Percentiles rank a stretch among this genome's conserved stretches.
Conservation (phyloP, 1,284 basidiomycete genomes). For the Rhizoctonia solani region DNA sequence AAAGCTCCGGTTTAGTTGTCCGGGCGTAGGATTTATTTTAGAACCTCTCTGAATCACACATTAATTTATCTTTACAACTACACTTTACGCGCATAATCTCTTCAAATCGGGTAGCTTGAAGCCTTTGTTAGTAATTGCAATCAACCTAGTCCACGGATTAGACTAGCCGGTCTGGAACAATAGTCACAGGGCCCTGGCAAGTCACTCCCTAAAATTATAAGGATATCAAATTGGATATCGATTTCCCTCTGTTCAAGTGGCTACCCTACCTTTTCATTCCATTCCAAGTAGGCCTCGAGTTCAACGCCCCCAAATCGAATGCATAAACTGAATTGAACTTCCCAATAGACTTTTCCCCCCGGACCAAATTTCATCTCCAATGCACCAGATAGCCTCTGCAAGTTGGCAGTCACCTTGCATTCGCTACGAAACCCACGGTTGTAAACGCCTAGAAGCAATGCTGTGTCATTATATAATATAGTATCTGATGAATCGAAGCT, state of each 20-base stretch:
- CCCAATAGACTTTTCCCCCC: not conserved
- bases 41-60: no score
- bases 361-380: not conserved
- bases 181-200: slow-evolving; percentile 10
- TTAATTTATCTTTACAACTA: no score
- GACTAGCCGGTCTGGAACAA: slow-evolving; percentile 23
- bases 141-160: no score
- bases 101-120: no score
- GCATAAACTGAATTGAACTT: not conserved
- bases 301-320: slow-evolving; percentile 22
- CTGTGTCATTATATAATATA: not conserved
- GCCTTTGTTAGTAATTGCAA: no score
- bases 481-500: not conserved
- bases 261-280: slow-evolving; percentile 16
- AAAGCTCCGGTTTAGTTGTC: no score
- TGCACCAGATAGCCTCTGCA: not conserved
- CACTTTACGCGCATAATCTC: no score
- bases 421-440: not conserved
- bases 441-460: not conserved
- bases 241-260: not conserved
- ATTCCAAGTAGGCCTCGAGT: slow-evolving; percentile 19
- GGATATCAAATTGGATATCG: not conserved
- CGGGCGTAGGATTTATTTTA: no score
- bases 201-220: not conserved
- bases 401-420: not conserved